A percentile compares a stretch with the other conserved stretches of the same genome.
Evolutionary conservation across 495 filamentous ascomycete genomes (phyloP).

Genomic region (Penicillium crystallinum): DNA sequence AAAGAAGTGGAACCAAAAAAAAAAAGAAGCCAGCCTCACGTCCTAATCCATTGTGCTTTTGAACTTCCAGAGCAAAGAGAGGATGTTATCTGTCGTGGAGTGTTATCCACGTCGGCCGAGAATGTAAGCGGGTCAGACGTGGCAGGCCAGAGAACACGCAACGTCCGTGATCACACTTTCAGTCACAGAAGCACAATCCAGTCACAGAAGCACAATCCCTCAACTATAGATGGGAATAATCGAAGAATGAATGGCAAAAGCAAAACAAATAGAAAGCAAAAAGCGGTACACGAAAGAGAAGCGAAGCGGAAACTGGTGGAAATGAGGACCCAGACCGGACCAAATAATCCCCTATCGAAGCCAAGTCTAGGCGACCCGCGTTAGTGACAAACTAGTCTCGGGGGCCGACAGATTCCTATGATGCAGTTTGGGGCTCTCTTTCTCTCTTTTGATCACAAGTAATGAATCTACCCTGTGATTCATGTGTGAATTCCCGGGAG

Average conservation of each 20-base stretch:
- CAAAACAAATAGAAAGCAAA: background rate
- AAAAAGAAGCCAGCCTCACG: conserved; percentile 1
- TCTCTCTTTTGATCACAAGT: background rate
- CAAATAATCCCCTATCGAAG: conserved; percentile 21
- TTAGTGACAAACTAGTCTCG: conserved; percentile 19
- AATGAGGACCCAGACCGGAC: conserved; percentile 20
- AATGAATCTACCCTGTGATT: too few relatives aligned
- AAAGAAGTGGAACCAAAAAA: background rate
- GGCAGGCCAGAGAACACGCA: background rate
- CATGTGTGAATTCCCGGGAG: background rate
- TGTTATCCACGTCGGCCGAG: conserved; percentile 9
- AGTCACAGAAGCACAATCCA: too few relatives aligned
- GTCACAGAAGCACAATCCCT: too few relatives aligned
- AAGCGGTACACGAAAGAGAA: conserved; percentile 8
- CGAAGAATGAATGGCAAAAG: background rate
- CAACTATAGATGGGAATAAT: too few relatives aligned
- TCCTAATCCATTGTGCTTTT: conserved; percentile 17
- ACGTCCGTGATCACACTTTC: background rate
- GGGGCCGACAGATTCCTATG: conserved; percentile 1
- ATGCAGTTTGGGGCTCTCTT: too few relatives aligned
- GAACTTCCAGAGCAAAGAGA: background rate
- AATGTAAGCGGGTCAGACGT: conserved; percentile 3
- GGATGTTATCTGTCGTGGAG: background rate
- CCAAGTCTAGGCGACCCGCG: conserved; percentile 25
- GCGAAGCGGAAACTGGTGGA: conserved; percentile 13